Base-by-base conservation (phyloP, 805 yeast species). In the Metschnikowia orientalis region DNA sequence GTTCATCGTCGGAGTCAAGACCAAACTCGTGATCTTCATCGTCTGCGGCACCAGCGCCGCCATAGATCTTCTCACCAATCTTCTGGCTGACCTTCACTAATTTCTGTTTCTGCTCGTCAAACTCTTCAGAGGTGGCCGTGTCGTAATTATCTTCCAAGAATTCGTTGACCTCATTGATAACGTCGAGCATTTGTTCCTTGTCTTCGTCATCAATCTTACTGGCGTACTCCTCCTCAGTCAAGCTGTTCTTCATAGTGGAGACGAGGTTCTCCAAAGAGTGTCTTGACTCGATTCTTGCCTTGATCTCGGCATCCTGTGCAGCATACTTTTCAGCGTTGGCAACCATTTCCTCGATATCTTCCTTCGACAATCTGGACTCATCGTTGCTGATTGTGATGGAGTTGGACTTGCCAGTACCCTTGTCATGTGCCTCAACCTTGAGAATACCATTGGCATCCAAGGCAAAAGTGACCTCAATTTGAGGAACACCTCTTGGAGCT, bases 101-200 rank as follows among this genome's bases (percentile, higher is more conserved):
- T 56, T 82, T 64, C 51, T 83, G 89, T 66, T 77, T 85, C 68
- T 88, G 94, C 63, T 88, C 97, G 37, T 86, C 94, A 50, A 84
- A 82, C 55, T 92, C 98, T 64, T 89, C 97, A 53, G 82, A 75
- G 32, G 95, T 75, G 28, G 97, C 97, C 42, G 84, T 69, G 38
- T 86, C 94, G 53, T 72, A 78, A 64, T 84, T 65, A 54, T 82
- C 95, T 38, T 47, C 50, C 51, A 92, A 67, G 81, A 90, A 86
- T 60, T 81, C 94, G 47, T 82, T 65, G 28, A 86, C 77, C 61
- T 92, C 98, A 58, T 79, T 77, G 51, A 87, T 68, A 35, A 96
- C 95, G 53, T 89, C 97, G 47, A 73, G 65, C 51, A 90, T 69
- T 48, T 90, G 73, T 69, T 87, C 95, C 70, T 83, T 84, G 64